Evolutionary conservation across 108 stramenopile species (phyloP).

Genomic region (Cylindrotheca fusiformis): DNA sequence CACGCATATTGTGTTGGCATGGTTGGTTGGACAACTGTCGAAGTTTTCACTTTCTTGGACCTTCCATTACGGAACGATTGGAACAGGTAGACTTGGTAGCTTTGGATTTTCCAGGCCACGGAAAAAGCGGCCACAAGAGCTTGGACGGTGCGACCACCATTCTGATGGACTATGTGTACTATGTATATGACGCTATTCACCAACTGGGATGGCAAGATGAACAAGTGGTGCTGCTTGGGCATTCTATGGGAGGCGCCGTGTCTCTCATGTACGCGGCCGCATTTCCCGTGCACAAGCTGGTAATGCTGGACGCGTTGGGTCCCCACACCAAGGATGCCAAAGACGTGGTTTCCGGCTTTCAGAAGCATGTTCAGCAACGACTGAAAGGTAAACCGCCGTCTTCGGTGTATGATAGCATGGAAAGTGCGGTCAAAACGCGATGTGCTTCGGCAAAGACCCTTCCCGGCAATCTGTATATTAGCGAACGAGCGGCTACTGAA

Average conservation of each 20-base stretch:
- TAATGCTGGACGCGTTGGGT: slow-evolving; percentile 68
- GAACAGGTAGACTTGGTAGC: slow-evolving; percentile 36
- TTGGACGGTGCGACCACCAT: slow-evolving; percentile 49
- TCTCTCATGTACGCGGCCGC: slow-evolving; percentile 53
- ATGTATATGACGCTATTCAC: slow-evolving; percentile 50
- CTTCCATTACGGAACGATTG: slow-evolving; percentile 28
- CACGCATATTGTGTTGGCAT: slow-evolving; percentile 65
- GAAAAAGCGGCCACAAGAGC: slow-evolving; percentile 38
- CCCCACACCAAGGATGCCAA: slow-evolving; percentile 43
- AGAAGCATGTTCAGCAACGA: slow-evolving; percentile 27
- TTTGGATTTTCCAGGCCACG: slow-evolving; percentile 51
- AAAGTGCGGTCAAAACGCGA: slow-evolving; percentile 48
- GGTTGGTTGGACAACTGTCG: slow-evolving; percentile 81
- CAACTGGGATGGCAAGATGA: slow-evolving; percentile 39
- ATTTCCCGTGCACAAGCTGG: slow-evolving; percentile 61
- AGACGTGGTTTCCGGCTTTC: slow-evolving; percentile 48
- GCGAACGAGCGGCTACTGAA: slow-evolving; percentile 56
- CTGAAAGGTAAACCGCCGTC: slow-evolving; percentile 19
- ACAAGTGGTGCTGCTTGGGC: slow-evolving; percentile 57
- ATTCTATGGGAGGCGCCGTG: slow-evolving; percentile 78
- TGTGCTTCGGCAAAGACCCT: slow-evolving; percentile 54
- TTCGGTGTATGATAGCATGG: slow-evolving; percentile 44
- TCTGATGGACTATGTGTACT: slow-evolving; percentile 61
- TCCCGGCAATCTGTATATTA: slow-evolving; percentile 80
- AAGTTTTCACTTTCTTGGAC: slow-evolving; percentile 67